phyloP scores from a whole-genome alignment of 768 basidiomycete species.

The Erythrobasidium yunnanense region DNA sequence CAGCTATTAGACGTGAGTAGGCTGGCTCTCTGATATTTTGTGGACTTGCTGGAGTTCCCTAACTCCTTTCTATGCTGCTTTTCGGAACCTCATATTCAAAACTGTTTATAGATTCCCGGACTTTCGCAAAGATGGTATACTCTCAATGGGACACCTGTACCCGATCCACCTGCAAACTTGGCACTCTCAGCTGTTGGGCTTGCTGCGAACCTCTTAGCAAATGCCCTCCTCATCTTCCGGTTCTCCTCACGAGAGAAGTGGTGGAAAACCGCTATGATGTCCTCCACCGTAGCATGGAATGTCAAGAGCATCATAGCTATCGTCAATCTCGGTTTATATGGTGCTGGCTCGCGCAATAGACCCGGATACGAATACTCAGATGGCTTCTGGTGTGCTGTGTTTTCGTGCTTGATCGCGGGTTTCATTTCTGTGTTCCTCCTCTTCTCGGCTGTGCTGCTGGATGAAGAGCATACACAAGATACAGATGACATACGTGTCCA shows the following conservation, averaged over 20 bases:
- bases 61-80: too few species aligned
- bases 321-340: slow-evolving; percentile 38
- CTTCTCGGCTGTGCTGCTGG: slow-evolving; percentile 34
- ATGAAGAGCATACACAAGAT: not conserved
- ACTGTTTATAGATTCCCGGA: slow-evolving; percentile 36
- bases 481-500: slow-evolving; percentile 14
- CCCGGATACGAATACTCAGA: slow-evolving; percentile 26
- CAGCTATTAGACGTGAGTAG: not conserved
- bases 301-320: slow-evolving; percentile 38
- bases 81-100: not conserved
- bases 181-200: slow-evolving; percentile 31
- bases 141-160: slow-evolving; percentile 33
- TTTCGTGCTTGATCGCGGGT: slow-evolving; percentile 3
- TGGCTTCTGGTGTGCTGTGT: slow-evolving; percentile 33
- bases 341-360: not conserved
- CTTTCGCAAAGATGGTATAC: slow-evolving; percentile 38
- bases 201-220: slow-evolving; percentile 41
- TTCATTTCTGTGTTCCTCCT: slow-evolving; percentile 25
- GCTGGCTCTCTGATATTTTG: slow-evolving; percentile 40
- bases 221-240: slow-evolving; percentile 40
- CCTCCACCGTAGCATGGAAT: slow-evolving; percentile 40
- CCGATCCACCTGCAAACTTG: slow-evolving; percentile 38
- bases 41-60: too few species aligned
- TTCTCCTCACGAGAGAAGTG: slow-evolving; percentile 38
- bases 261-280: slow-evolving; percentile 36